Percentiles rank a stretch among this genome's conserved stretches.
phyloP scores from a whole-genome alignment of 257 asterid species.

The Gentiana straminea region DNA sequence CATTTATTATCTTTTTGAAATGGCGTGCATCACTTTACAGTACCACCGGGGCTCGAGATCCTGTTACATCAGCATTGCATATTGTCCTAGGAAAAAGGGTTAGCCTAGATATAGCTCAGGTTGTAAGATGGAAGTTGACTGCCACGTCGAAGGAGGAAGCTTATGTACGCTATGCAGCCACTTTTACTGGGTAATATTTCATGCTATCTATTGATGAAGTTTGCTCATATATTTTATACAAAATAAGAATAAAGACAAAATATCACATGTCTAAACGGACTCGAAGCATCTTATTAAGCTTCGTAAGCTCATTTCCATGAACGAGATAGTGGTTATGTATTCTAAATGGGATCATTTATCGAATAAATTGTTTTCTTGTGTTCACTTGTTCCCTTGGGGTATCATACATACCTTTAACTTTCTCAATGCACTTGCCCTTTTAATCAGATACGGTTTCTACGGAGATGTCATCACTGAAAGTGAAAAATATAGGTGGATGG shows the following conservation, averaged over 20 bases:
- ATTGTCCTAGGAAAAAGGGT: conserved; percentile 81
- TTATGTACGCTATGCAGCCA: conserved; percentile 94
- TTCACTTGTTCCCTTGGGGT: no score
- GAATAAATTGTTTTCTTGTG: no score
- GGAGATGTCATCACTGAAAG: conserved; percentile 98
- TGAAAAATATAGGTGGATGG: conserved; percentile 96
- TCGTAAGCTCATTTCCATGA: no score
- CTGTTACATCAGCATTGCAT: conserved; percentile 86
- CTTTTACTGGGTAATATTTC: conserved; percentile 77
- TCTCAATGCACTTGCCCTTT: conserved; percentile 10
- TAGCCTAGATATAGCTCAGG: conserved; percentile 87
- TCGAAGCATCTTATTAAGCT: no score
- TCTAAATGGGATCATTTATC: no score
- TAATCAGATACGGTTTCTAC: conserved; percentile 83
- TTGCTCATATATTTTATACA: no score
- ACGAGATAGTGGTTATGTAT: no score
- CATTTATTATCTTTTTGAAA: no score
- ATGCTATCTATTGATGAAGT: conserved; percentile 11
- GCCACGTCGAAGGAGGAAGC: conserved; percentile 67
- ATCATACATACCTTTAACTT: not conserved
- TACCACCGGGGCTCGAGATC: conserved; percentile 96
- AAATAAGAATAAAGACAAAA: no score
- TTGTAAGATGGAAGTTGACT: conserved; percentile 84
- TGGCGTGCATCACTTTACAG: conserved; percentile 36
- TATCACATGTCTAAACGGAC: no score